Evolutionary conservation across 805 yeast species (phyloP), one percentile per base, ranked within the genome.

Genomic region (Candida maesae): DNA sequence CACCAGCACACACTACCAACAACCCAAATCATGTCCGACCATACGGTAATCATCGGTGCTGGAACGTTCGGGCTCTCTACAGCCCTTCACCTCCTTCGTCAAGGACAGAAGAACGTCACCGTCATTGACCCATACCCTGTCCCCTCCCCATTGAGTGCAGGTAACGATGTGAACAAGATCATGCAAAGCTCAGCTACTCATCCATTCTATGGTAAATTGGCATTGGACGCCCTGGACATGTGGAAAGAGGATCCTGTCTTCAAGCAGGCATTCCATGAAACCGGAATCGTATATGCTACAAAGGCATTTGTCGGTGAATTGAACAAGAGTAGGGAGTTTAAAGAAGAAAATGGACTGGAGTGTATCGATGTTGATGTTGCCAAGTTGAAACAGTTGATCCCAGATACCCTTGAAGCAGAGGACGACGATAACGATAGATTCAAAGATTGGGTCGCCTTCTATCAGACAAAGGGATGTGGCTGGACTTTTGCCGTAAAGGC

Each of bases 31-130:
- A 8, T 10, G 10, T 8, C 10, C 10, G 24, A 10, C 24, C 7
- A 21, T 7, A 25, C 28, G 12, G 49, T 66, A 4, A 57, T 66
- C 18, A 55, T 69, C n/a, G 74, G 74, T 4, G 68, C 70, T 23
- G 73, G 74, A 2, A 66, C 70, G 0, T 68, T 66, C 50, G 75
- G 74, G 5, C 57, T 70, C 6, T 67, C 72, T 4, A 67, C 73
- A 0, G 70, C 67, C 3, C 46, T 69, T 3, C 61, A 64, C 30
- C 52, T 70, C 8, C 47, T 60, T 1, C 52, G 66, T 3, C 53
- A 57, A 23, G 71, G 70, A 2, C 53, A 57, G 35, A 52, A 48
- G 31, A 46, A 63, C 24, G 49, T 66, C 7, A 54, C 61, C 0
- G 34, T 62, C 11, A 28, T 65, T 3, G 71, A 66, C 38, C 60